Conservation (phyloP, 441 rosid species). For the Kokia cookei region DNA sequence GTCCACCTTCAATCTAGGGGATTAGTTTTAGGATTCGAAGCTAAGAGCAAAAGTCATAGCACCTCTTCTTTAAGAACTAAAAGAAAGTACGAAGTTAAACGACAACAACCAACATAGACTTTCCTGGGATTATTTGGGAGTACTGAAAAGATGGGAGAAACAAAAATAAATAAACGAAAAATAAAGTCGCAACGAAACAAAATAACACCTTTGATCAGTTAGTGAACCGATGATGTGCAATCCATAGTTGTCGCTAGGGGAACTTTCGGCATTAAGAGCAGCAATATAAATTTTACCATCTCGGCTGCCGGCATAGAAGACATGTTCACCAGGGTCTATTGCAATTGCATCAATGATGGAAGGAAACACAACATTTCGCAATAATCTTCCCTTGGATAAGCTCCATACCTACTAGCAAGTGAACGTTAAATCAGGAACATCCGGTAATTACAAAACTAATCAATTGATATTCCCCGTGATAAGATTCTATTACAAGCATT, state of each 20-base stretch:
- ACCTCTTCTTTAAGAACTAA: neutral
- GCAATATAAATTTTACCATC: conserved; percentile 77
- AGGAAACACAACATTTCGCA: conserved; percentile 65
- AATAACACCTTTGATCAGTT: conserved; percentile 57
- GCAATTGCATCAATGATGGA: conserved; percentile 67
- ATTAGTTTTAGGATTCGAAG: neutral
- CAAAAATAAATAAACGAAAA: neutral
- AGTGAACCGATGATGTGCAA: conserved; percentile 59
- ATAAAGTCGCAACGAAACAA: neutral
- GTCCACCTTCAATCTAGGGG: neutral
- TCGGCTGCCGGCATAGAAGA: conserved; percentile 80
- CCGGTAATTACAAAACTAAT: neutral
- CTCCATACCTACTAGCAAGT: conserved; percentile 1
- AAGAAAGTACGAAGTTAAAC: neutral
- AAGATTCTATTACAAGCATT: neutral
- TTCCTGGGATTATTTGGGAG: neutral
- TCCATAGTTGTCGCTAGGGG: conserved; percentile 36
- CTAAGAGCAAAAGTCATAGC: neutral
- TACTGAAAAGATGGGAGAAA: neutral
- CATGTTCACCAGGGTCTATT: conserved; percentile 75
- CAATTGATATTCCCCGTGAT: neutral
- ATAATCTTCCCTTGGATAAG: conserved; percentile 47
- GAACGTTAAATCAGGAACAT: neutral
- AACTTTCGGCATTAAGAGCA: conserved; percentile 55
- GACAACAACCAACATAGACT: neutral